Percentiles rank a stretch among this genome's conserved stretches.
Evolutionary conservation across 768 basidiomycete genomes (phyloP).

Genomic region (Cytidiella melzeri): DNA sequence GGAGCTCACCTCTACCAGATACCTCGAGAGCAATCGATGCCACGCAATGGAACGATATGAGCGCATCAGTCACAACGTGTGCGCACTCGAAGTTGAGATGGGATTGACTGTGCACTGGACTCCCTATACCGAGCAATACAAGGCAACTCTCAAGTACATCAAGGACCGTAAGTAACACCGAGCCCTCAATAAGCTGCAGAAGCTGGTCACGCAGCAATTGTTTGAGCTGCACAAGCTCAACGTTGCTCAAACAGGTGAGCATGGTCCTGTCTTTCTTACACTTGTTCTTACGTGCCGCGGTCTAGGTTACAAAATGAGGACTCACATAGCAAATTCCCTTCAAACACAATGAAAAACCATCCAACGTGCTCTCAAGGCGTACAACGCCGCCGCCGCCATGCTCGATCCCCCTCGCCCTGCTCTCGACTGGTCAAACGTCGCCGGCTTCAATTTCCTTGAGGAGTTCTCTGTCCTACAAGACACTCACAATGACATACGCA

Average conservation of each 20-base stretch:
- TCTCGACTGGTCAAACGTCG: slow-evolving; percentile 20
- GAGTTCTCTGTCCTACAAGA: slow-evolving; percentile 26
- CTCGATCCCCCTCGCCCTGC: slow-evolving; percentile 17
- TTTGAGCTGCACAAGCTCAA: slow-evolving; percentile 35
- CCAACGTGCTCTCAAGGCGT: slow-evolving; percentile 19
- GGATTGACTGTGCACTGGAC: slow-evolving; percentile 25
- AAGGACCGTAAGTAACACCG: slow-evolving; percentile 18
- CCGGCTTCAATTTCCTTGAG: slow-evolving; percentile 23
- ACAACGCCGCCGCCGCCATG: slow-evolving; percentile 22
- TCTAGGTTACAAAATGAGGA: slow-evolving; percentile 24
- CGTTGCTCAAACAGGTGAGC: slow-evolving; percentile 27
- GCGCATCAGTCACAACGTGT: slow-evolving; percentile 15
- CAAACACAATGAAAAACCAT: slow-evolving; percentile 19
- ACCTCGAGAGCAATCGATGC: slow-evolving; percentile 20
- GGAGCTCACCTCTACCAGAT: slow-evolving; percentile 14
- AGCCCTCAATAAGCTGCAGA: slow-evolving; percentile 28
- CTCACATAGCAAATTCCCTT: slow-evolving; percentile 24
- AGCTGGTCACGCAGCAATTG: slow-evolving; percentile 28
- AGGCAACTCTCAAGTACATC: slow-evolving; percentile 12
- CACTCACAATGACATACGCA: slow-evolving; percentile 17
- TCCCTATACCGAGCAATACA: slow-evolving; percentile 20
- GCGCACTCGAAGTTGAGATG: slow-evolving; percentile 9
- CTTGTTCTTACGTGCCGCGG: background rate
- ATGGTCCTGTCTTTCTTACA: background rate
- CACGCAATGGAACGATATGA: slow-evolving; percentile 15